Percentiles rank a stretch among this genome's conserved stretches.
phyloP scores from a whole-genome alignment of 2,329 filamentous ascomycete species.

The Fusarium chuoi region DNA sequence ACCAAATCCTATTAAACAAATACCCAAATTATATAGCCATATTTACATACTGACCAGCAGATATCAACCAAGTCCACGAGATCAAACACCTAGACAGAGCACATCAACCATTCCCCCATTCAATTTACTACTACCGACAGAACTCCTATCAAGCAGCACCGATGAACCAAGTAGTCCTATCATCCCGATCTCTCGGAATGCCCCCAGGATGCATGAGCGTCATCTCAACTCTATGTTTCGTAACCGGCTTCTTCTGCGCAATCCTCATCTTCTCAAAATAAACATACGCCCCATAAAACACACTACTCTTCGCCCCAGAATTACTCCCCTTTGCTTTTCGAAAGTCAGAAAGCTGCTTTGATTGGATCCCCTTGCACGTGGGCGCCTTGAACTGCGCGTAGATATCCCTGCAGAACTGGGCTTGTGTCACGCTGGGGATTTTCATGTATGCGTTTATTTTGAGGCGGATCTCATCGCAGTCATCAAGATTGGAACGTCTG shows the following conservation, averaged over 20 bases:
- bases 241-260: slow-evolving; percentile 4
- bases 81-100: neutral
- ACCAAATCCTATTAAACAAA: accelerated
- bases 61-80: neutral
- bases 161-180: neutral
- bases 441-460: slow-evolving; percentile 15
- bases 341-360: slow-evolving; percentile 19
- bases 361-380: slow-evolving; percentile 4
- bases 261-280: slow-evolving; percentile 19
- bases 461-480: slow-evolving; percentile 9
- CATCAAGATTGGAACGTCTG: neutral
- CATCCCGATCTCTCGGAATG: neutral
- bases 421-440: neutral
- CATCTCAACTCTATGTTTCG: neutral
- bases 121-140: accelerated
- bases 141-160: neutral
- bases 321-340: neutral
- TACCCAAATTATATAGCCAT: accelerated
- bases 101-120: neutral
- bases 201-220: neutral
- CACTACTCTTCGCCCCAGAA: neutral
- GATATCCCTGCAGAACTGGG: slow-evolving; percentile 2
- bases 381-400: neutral
- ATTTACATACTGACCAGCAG: neutral
- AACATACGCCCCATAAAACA: slow-evolving; percentile 11